Percentiles rank a stretch among this genome's conserved stretches.
Evolutionary conservation across 192 early-diverging fungal species (phyloP).

Genomic region (Dissophora globulifera): DNA sequence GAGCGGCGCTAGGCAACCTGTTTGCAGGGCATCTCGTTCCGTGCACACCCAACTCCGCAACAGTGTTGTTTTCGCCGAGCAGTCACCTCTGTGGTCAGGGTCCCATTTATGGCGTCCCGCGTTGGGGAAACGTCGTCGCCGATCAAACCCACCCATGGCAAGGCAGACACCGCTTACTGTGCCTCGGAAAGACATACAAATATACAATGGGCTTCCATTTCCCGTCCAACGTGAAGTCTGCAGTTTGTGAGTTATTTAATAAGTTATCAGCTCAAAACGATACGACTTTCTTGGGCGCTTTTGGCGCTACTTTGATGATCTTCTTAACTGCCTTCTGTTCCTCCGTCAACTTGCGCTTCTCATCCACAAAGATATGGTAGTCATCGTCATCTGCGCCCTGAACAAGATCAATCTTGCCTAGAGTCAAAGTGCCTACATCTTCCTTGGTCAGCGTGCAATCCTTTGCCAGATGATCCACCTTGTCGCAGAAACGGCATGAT

Average conservation of each 20-base stretch:
- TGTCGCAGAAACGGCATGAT: constrained; percentile 87
- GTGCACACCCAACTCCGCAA: too few species aligned
- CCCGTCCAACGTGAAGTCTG: too few species aligned
- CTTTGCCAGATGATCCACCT: constrained; percentile 83
- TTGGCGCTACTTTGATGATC: constrained; percentile 24
- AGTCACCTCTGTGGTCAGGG: background rate
- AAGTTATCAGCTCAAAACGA: constrained; percentile 44
- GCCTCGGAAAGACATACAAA: too few species aligned
- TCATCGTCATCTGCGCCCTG: constrained; percentile 98
- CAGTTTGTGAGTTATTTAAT: too few species aligned
- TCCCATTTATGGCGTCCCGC: background rate
- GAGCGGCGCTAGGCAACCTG: background rate
- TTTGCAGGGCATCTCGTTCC: too few species aligned
- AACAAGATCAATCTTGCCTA: constrained; percentile 83
- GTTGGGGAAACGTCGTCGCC: background rate
- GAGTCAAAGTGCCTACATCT: constrained; percentile 58
- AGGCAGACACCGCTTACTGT: background rate
- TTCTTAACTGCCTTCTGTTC: constrained; percentile 52
- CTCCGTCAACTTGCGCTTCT: constrained; percentile 64
- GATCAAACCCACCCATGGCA: background rate
- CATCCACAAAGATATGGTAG: constrained; percentile 76
- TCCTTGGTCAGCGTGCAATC: constrained; percentile 82
- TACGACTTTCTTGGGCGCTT: constrained; percentile 49
- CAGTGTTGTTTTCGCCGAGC: too few species aligned
- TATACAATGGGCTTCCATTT: too few species aligned